Percentiles rank a stretch among this genome's conserved stretches.
Evolutionary conservation across 148 eudicot genomes (phyloP).

Genomic region (Persicaria tinctoria): DNA sequence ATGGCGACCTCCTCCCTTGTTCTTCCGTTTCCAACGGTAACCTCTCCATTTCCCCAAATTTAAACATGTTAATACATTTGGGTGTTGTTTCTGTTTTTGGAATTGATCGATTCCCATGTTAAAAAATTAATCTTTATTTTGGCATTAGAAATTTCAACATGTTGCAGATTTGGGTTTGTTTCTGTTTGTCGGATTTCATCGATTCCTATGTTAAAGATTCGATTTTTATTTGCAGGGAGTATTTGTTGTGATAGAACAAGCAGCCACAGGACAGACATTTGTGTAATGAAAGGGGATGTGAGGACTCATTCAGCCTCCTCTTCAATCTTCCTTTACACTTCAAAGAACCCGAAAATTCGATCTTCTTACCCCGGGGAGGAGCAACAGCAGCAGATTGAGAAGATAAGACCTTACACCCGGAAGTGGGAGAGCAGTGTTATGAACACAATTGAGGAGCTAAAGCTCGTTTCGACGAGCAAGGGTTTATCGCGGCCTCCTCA

Average conservation of each 20-base stretch:
- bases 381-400: conserved; percentile 43
- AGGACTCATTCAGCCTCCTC: conserved; percentile 59
- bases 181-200: background rate
- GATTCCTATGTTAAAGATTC: background rate
- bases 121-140: background rate
- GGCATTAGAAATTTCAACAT: too few relatives aligned
- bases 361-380: conserved; percentile 12
- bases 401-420: conserved; percentile 73
- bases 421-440: conserved; percentile 76
- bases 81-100: background rate
- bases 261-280: conserved; percentile 57
- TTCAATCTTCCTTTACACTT: conserved; percentile 48
- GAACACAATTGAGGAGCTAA: conserved; percentile 55
- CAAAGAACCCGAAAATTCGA: conserved; percentile 24
- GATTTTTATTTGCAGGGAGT: conserved; percentile 48
- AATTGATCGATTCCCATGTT: background rate
- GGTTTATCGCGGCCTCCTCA: conserved; percentile 12
- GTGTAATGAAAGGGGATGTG: conserved; percentile 91
- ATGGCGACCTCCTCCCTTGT: conserved; percentile 41
- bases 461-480: conserved; percentile 41
- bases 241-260: conserved; percentile 77
- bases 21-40: conserved; percentile 70
- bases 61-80: background rate
- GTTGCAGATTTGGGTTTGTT: background rate
- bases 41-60: conserved; percentile 7